These are phyloP conservation scores for Colletotrichum sp. DNA, from an alignment of 2,329 filamentous ascomycete genomes.

Conservation along the genomic window DNA sequence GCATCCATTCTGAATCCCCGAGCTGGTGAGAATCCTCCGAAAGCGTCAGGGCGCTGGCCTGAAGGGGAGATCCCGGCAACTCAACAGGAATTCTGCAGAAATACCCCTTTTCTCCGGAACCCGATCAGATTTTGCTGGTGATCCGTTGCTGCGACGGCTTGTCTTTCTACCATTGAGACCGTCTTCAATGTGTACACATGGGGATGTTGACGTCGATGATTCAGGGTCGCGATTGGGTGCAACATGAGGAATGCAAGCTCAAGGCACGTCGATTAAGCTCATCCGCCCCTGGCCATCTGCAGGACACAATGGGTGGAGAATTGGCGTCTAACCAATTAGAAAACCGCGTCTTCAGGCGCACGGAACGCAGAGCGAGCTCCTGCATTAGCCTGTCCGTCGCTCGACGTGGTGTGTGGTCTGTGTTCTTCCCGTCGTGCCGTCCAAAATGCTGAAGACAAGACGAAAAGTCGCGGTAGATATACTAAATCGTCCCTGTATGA, in stretches of 20 bases:
- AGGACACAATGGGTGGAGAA: neutral
- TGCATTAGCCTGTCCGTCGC: conserved; percentile 10
- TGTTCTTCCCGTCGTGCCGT: neutral
- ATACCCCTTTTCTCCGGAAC: neutral
- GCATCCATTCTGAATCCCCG: neutral
- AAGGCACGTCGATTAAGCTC: conserved; percentile 12
- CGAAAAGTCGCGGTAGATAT: neutral
- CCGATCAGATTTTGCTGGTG: neutral
- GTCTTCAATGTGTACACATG: neutral
- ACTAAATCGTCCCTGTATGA: neutral
- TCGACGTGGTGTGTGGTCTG: neutral
- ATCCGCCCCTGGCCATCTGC: neutral
- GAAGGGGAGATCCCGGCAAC: neutral
- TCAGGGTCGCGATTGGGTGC: neutral
- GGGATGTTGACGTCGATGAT: neutral
- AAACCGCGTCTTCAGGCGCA: neutral
- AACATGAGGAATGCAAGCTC: neutral
- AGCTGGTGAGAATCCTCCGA: neutral
- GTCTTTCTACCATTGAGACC: neutral
- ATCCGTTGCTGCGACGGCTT: neutral
- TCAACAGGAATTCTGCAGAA: neutral
- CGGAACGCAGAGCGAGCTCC: neutral
- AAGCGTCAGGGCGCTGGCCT: neutral
- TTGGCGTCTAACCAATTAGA: neutral
- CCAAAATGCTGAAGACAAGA: neutral